phyloP scores from a whole-genome alignment of 352 stramenopile species.

The Globisporangium paroecandrum region DNA sequence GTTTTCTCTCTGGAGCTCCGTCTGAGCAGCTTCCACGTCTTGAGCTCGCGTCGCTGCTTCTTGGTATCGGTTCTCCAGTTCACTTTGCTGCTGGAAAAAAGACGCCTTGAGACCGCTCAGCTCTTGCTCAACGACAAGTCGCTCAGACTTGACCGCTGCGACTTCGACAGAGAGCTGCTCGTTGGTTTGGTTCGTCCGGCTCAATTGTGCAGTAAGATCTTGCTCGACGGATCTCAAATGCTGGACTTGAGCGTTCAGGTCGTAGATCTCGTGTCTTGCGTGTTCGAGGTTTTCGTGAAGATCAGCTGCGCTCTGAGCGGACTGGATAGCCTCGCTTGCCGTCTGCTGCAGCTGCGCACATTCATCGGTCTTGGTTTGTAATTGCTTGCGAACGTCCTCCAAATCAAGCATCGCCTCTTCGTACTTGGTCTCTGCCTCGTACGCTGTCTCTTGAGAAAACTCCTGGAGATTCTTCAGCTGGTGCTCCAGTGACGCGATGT shows the following conservation, averaged over 20 bases:
- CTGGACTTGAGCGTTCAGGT: conserved; percentile 32
- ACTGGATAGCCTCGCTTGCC: conserved; percentile 9
- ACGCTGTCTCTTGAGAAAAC: conserved; percentile 43
- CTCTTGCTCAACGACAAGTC: conserved; percentile 30
- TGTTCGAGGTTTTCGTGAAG: conserved; percentile 32
- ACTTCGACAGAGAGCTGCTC: conserved; percentile 28
- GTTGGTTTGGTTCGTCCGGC: conserved; percentile 24
- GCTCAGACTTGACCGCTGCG: conserved; percentile 24
- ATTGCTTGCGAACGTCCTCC: conserved; percentile 22
- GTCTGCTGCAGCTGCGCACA: conserved; percentile 22
- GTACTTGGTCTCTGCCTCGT: conserved; percentile 58
- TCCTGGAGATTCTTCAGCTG: conserved; percentile 68
- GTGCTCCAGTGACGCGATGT: conserved; percentile 33
- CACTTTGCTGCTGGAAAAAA: conserved; percentile 21
- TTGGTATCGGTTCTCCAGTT: conserved; percentile 9
- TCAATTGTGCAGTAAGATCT: conserved; percentile 35
- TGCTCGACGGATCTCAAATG: conserved; percentile 38
- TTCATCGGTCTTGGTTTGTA: conserved; percentile 31
- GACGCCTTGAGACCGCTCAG: conserved; percentile 25
- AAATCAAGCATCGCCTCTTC: conserved; percentile 52
- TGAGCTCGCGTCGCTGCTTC: conserved; percentile 22
- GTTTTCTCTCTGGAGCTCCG: conserved; percentile 44
- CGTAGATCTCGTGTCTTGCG: conserved; percentile 32
- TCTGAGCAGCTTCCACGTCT: conserved; percentile 24
- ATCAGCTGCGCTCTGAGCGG: conserved; percentile 25